These are phyloP conservation scores for Penicillium subrubescens DNA, from an alignment of 495 filamentous ascomycete genomes.

Conservation along the genomic window DNA sequence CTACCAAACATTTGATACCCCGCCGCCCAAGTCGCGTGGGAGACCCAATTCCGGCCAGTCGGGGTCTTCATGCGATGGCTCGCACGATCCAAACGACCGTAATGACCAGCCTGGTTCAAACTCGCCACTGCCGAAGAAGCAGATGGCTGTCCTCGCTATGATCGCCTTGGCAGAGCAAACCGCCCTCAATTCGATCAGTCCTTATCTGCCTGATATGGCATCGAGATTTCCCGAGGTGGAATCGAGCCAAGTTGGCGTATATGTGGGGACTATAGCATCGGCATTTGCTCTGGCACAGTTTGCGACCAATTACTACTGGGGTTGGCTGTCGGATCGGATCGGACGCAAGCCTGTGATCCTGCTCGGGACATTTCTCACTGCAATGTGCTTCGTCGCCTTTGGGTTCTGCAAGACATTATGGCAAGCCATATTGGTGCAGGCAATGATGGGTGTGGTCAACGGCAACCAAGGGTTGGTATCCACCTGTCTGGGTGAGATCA, in stretches of 20 bases:
- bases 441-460: slow-evolving; percentile 88
- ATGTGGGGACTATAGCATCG: slow-evolving; percentile 87
- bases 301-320: slow-evolving; percentile 91
- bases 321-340: slow-evolving; percentile 82
- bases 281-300: slow-evolving; percentile 92
- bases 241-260: slow-evolving; percentile 71
- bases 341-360: slow-evolving; percentile 94
- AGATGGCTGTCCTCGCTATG: slow-evolving; percentile 81
- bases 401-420: slow-evolving; percentile 81
- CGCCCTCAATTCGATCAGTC: slow-evolving; percentile 93
- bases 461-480: slow-evolving; percentile 88
- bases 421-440: slow-evolving; percentile 83
- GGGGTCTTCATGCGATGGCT: slow-evolving; percentile 38
- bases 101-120: slow-evolving; percentile 31
- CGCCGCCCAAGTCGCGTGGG: slow-evolving; percentile 80
- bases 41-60: slow-evolving; percentile 55
- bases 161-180: slow-evolving; percentile 94
- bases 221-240: slow-evolving; percentile 81
- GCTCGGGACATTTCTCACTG: slow-evolving; percentile 79
- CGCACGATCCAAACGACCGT: slow-evolving; percentile 28
- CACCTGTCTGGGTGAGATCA: slow-evolving; percentile 92
- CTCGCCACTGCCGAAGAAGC: slow-evolving; percentile 78
- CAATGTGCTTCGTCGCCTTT: slow-evolving; percentile 79
- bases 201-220: slow-evolving; percentile 92
- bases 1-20: slow-evolving; percentile 94